Evolutionary conservation across 176 grass and related monocot genomes (phyloP).

Genomic region (Coix lacrymajobi): DNA sequence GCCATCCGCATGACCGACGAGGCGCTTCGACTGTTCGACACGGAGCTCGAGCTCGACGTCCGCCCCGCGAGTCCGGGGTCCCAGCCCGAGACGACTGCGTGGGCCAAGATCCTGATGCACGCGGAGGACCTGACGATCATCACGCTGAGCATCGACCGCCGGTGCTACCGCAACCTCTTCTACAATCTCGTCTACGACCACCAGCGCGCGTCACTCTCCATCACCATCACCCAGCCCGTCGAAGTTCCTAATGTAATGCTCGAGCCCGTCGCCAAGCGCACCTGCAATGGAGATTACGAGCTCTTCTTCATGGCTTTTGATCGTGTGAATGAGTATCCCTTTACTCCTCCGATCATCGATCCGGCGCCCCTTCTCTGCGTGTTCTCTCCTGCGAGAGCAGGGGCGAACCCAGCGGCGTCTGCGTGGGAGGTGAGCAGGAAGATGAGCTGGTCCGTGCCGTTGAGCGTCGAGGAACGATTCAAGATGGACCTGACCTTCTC

Average conservation of each 20-base stretch:
- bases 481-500: too few relatives aligned
- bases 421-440: too few relatives aligned
- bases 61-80: not conserved
- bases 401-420: too few relatives aligned
- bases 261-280: not conserved
- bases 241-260: accelerated
- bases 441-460: too few relatives aligned
- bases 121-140: too few relatives aligned
- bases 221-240: not conserved
- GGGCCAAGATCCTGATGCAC: not conserved
- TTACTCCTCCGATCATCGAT: not conserved
- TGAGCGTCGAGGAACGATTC: too few relatives aligned
- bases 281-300: not conserved
- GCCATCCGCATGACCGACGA: not conserved
- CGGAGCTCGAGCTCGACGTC: not conserved
- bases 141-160: too few relatives aligned
- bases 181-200: not conserved
- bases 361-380: too few relatives aligned
- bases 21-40: not conserved
- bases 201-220: not conserved
- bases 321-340: too few relatives aligned
- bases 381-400: too few relatives aligned
- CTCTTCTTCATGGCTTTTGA: not conserved
- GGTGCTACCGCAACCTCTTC: accelerated
- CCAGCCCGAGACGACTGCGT: not conserved